A percentile compares a stretch with the other conserved stretches of the same genome.
Evolutionary conservation across 148 eudicot genomes (phyloP).

Genomic region (Chenopodium berlandieri): DNA sequence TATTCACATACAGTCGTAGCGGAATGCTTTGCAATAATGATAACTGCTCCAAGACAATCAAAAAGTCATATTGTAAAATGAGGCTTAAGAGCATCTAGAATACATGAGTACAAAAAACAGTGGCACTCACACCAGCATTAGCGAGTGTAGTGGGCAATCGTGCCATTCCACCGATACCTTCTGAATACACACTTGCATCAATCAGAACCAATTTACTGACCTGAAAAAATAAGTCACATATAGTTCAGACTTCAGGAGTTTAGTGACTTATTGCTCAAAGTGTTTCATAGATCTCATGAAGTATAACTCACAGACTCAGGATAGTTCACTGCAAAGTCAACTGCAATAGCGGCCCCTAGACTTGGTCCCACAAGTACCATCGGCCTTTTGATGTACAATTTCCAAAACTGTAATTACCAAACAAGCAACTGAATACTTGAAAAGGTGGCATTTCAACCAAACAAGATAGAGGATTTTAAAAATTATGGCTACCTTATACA

Average conservation of each 20-base stretch:
- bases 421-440: neutral
- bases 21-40: constrained; percentile 64
- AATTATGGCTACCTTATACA: constrained; percentile 60
- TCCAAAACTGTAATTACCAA: constrained; percentile 61
- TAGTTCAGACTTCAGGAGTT: constrained; percentile 4
- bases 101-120: neutral
- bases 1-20: constrained; percentile 69
- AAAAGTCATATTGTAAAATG: neutral
- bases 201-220: constrained; percentile 82
- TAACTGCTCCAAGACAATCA: constrained; percentile 45
- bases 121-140: constrained; percentile 68
- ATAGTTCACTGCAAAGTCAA: constrained; percentile 73
- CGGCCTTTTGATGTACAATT: constrained; percentile 71
- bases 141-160: constrained; percentile 57
- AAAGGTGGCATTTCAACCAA: neutral
- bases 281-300: neutral
- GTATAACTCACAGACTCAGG: constrained; percentile 73
- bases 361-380: constrained; percentile 93
- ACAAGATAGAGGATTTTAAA: neutral
- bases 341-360: constrained; percentile 89
- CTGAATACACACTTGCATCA: constrained; percentile 89
- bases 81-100: neutral
- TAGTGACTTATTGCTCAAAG: neutral
- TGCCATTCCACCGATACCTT: constrained; percentile 64
- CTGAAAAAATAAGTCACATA: constrained; percentile 34